These are phyloP conservation scores for Neltuma alba DNA, from an alignment of 306 rosid genomes.

Conservation along the genomic window DNA sequence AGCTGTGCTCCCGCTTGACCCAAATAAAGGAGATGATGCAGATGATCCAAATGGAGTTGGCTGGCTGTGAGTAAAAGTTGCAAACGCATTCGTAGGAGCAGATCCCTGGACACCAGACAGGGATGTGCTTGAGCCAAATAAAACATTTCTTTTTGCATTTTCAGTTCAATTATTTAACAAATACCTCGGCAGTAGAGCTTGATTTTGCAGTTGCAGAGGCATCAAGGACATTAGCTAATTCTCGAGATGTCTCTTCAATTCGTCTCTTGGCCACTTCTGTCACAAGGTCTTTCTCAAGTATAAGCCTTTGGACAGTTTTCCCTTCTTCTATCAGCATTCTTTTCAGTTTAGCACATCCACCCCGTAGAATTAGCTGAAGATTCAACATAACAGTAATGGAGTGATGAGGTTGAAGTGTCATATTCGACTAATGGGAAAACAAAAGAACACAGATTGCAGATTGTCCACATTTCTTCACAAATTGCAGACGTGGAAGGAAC, in stretches of 20 bases:
- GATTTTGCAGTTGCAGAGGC: neutral
- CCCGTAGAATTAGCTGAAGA: neutral
- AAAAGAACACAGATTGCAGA: neutral
- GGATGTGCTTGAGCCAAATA: slow-evolving; percentile 37
- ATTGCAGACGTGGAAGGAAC: neutral
- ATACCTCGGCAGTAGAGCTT: neutral
- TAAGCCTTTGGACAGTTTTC: neutral
- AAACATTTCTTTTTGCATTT: neutral
- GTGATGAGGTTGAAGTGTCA: neutral
- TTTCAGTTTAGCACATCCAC: neutral
- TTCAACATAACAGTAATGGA: neutral
- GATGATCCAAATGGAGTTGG: slow-evolving; percentile 58
- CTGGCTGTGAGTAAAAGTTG: slow-evolving; percentile 52
- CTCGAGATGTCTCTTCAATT: neutral
- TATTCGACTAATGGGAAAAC: neutral
- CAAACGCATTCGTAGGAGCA: slow-evolving; percentile 43
- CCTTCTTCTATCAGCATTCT: neutral
- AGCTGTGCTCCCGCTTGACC: slow-evolving; percentile 47
- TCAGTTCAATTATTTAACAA: neutral
- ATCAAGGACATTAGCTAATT: neutral
- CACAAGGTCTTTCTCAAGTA: neutral
- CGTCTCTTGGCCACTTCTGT: neutral
- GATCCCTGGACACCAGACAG: slow-evolving; percentile 41
- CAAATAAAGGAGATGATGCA: slow-evolving; percentile 50
- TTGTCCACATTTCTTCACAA: neutral